Base-by-base conservation (phyloP, 768 basidiomycete species). In the Pisolithus marmoratus region DNA sequence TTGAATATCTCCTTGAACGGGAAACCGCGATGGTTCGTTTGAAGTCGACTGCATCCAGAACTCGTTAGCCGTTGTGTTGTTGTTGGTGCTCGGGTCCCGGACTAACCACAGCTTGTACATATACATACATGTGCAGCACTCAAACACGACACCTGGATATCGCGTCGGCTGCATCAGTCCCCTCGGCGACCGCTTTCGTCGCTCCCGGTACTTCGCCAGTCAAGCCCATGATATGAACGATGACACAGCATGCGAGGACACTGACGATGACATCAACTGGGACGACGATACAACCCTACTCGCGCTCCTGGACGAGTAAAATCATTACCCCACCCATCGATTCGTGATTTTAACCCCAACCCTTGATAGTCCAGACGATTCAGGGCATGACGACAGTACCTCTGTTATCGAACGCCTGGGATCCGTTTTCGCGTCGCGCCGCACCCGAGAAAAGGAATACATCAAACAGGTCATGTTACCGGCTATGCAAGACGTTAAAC, bases 331-430 rank as follows among this genome's bases (percentile, higher is more conserved):
- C 8, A 22, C 7, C 23, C 23, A 37, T 29, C n/a, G 24, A 19
- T 22, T 0, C 27, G 8, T n/a, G 23, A 20, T 52, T n/a, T n/a
- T 61, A 1, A 56, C 38, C 3, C 15, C 14, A 29, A 6, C 15
- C 49, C 54, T 66, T 37, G 54, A 59, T 27, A 69, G 73, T 46
- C 72, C 74, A 20, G 67, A 70, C 14, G 63, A 64, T 34, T 51
- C 73, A 41, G 68, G 73, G 52, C 63, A 67, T 40, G 69, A 75
- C 40, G 71, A 82, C 43, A 74, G 71, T 19, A 62, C 72, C 24
- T 65, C 74, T 6, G 69, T 75, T 8, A 72, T 78, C 50, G 81
- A 80, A 52, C 72, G 72, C 56, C 72, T 83, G 53, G 75, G 70
- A 48, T 58, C 64, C 12, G 63, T 66, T 8, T 74, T 66, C 60